Conservation (phyloP, 2,329 filamentous ascomycete species). For the Alternaria gaisen region DNA sequence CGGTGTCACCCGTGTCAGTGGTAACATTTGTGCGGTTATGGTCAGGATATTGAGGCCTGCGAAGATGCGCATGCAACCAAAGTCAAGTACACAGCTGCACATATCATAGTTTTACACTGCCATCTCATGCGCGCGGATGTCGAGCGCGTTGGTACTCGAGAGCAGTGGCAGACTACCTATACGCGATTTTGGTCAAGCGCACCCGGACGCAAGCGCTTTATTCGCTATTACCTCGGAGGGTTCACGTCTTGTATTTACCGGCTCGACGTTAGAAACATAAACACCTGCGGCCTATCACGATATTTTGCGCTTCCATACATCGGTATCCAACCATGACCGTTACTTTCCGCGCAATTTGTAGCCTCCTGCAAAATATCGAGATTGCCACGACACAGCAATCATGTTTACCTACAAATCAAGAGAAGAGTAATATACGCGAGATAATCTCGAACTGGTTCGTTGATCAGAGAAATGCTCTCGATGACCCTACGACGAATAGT, state of each 20-base stretch:
- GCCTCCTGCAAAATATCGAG: conserved; percentile 75
- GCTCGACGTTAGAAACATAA: not conserved
- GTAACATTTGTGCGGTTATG: conserved; percentile 10
- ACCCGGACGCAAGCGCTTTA: conserved; percentile 1
- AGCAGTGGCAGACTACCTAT: not conserved
- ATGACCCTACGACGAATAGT: conserved; percentile 64
- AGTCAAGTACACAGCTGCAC: not conserved
- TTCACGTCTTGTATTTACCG: not conserved
- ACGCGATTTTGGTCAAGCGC: not conserved
- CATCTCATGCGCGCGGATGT: not conserved
- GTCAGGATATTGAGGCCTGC: conserved; percentile 7
- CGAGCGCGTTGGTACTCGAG: not conserved
- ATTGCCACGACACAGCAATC: conserved; percentile 54
- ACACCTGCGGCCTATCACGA: not conserved
- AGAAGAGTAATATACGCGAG: conserved; percentile 40
- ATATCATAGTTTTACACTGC: not conserved
- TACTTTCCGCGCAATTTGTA: conserved; percentile 75
- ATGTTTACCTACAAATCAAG: conserved; percentile 46
- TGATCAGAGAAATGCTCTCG: conserved; percentile 66
- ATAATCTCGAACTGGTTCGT: conserved; percentile 73
- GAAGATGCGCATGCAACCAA: not conserved
- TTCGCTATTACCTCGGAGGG: not conserved
- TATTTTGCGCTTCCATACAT: not conserved
- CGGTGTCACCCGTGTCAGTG: not conserved
- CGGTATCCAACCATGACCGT: conserved; percentile 63